These are phyloP conservation scores for Eimeria zaria DNA, from an alignment of 169 alveolate genomes.

Conservation along the genomic window DNA sequence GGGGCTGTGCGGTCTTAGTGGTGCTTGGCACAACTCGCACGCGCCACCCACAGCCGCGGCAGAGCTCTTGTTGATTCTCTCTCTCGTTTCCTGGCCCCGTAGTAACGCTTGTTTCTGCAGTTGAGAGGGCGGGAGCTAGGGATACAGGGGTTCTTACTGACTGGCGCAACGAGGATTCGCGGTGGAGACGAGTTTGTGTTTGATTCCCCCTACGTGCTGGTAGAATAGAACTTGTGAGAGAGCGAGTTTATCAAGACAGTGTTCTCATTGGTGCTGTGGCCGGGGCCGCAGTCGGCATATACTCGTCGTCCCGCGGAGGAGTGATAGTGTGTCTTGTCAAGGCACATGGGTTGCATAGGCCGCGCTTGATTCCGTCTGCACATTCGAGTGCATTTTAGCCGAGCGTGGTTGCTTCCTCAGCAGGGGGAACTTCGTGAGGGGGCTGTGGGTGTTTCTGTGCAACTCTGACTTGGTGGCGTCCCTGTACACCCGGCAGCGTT, in stretches of 20 bases:
- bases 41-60: constrained; percentile 82
- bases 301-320: not conserved
- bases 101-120: not conserved
- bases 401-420: not conserved
- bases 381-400: not conserved
- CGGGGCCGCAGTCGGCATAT: not conserved
- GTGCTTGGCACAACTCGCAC: constrained; percentile 83
- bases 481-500: not conserved
- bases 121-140: not conserved
- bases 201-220: not conserved
- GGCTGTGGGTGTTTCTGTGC: not conserved
- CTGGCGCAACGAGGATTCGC: not conserved
- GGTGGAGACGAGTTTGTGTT: not conserved
- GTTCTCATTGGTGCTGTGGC: constrained; percentile 12
- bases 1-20: constrained; percentile 75
- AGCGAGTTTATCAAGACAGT: not conserved
- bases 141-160: constrained; percentile 35
- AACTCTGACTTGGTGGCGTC: not conserved
- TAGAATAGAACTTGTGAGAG: not conserved
- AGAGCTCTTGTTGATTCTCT: constrained; percentile 41
- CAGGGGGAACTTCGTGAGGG: not conserved
- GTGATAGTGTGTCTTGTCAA: not conserved
- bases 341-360: constrained; percentile 2
- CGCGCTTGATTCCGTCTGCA: not conserved
- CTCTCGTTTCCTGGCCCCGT: constrained; percentile 5